Percentiles rank a stretch among this genome's conserved stretches.
These are phyloP conservation scores for Floccularia luteovirens DNA, from an alignment of 768 basidiomycete genomes.

Conservation along the genomic window DNA sequence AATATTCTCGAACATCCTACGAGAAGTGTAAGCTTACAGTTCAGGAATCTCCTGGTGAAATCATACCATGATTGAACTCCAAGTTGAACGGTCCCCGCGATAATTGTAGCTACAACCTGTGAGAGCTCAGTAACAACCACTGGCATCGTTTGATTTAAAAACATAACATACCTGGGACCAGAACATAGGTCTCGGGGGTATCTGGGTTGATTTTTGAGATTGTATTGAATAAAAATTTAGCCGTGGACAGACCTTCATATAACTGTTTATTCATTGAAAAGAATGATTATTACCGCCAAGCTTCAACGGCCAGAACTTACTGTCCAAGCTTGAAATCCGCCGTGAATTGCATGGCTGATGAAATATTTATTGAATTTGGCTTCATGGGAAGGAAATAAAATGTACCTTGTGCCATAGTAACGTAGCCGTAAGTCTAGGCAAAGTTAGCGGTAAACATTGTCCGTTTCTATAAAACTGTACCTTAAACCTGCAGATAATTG, in stretches of 20 bases:
- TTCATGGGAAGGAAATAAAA: background rate
- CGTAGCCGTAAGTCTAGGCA: constrained; percentile 54
- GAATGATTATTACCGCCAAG: background rate
- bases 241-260: constrained; percentile 32
- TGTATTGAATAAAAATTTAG: background rate
- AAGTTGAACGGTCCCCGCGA: constrained; percentile 63
- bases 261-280: too few relatives aligned
- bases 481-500: constrained; percentile 24
- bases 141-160: background rate
- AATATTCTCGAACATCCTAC: constrained; percentile 56
- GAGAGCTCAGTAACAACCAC: background rate
- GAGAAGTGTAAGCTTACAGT: background rate
- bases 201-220: constrained; percentile 17
- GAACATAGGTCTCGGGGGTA: constrained; percentile 63
- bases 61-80: constrained; percentile 55
- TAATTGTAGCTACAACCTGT: constrained; percentile 43
- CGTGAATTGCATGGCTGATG: constrained; percentile 54
- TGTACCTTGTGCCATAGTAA: constrained; percentile 48
- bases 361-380: constrained; percentile 1
- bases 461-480: constrained; percentile 7
- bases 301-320: constrained; percentile 29
- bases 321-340: constrained; percentile 75
- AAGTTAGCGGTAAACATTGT: constrained; percentile 18
- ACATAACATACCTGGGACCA: constrained; percentile 41
- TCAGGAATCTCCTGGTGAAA: background rate